A percentile compares a stretch with the other conserved stretches of the same genome.
phyloP scores from a whole-genome alignment of 352 stramenopile genomes.

The Globisporangium parvum region DNA sequence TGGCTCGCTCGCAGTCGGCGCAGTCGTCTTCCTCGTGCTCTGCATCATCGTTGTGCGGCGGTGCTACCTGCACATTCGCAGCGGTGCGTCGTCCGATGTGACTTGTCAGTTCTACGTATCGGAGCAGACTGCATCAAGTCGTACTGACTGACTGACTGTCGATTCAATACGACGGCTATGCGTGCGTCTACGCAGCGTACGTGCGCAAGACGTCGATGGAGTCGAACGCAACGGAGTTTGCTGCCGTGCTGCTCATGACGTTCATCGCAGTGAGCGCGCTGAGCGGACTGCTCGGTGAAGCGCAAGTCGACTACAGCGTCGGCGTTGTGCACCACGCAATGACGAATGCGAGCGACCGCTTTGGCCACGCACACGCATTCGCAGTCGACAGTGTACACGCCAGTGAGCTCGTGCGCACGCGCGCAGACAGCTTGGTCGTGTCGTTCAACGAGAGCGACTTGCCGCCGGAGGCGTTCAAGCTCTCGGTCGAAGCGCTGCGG shows the following conservation, averaged over 20 bases:
- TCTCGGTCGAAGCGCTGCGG: slow-evolving; percentile 57
- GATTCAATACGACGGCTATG: no score
- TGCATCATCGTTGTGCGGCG: slow-evolving; percentile 63
- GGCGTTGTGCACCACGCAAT: slow-evolving; percentile 64
- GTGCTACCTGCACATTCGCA: slow-evolving; percentile 65
- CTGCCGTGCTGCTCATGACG: slow-evolving; percentile 64
- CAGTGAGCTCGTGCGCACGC: slow-evolving; percentile 33
- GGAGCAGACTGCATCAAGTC: no score
- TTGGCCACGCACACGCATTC: slow-evolving; percentile 33
- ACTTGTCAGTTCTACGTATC: no score
- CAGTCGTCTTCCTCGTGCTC: slow-evolving; percentile 57
- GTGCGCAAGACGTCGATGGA: slow-evolving; percentile 34
- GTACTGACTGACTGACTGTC: no score
- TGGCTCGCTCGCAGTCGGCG: slow-evolving; percentile 51
- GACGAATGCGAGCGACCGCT: slow-evolving; percentile 59
- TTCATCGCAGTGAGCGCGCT: slow-evolving; percentile 70
- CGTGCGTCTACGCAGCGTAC: slow-evolving; percentile 26
- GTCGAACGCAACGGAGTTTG: slow-evolving; percentile 53
- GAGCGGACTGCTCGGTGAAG: slow-evolving; percentile 63
- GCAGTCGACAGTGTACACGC: slow-evolving; percentile 24
- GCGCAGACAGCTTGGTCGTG: slow-evolving; percentile 52
- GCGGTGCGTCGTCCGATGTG: slow-evolving; percentile 42
- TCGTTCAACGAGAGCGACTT: slow-evolving; percentile 70
- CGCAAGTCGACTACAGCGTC: slow-evolving; percentile 81
- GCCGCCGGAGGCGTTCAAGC: slow-evolving; percentile 50